Evolutionary conservation across 2,329 filamentous ascomycete genomes (phyloP).

Genomic region (Alternaria longipes): DNA sequence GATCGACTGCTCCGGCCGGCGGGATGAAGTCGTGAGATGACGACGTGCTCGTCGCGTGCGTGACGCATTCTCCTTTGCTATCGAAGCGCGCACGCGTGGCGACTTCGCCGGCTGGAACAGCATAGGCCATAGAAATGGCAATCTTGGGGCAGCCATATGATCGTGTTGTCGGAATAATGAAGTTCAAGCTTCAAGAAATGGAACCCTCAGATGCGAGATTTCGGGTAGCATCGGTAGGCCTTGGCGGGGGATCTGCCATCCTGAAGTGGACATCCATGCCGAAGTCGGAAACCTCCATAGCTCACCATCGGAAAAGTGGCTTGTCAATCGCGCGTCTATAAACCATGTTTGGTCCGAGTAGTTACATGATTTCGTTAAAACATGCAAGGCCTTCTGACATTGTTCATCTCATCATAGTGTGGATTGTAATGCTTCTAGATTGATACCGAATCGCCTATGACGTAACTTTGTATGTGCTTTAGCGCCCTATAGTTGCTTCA

Average conservation of each 20-base stretch:
- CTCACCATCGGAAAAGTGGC: neutral
- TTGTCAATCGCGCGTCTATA: neutral
- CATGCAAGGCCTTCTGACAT: no score
- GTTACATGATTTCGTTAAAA: fast-evolving
- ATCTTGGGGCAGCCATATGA: slow-evolving; percentile 55
- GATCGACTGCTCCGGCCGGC: slow-evolving; percentile 40
- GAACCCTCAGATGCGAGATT: slow-evolving; percentile 16
- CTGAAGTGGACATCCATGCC: slow-evolving; percentile 23
- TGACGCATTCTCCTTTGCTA: slow-evolving; percentile 15
- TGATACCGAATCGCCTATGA: neutral
- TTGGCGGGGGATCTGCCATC: slow-evolving; percentile 25
- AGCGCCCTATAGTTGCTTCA: neutral
- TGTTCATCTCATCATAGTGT: neutral
- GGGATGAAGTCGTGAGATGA: slow-evolving; percentile 43
- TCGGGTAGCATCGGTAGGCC: slow-evolving; percentile 19
- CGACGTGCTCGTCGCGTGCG: slow-evolving; percentile 27
- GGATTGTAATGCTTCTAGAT: neutral
- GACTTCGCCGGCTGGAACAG: slow-evolving; percentile 49
- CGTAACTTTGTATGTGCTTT: neutral
- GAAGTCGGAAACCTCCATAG: neutral
- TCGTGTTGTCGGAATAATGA: slow-evolving; percentile 6
- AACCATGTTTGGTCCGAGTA: neutral
- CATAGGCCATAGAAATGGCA: slow-evolving; percentile 60
- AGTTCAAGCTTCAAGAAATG: slow-evolving; percentile 3
- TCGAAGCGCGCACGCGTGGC: slow-evolving; percentile 28